phyloP scores from a whole-genome alignment of 805 yeast species.

The Teunomyces stri region DNA sequence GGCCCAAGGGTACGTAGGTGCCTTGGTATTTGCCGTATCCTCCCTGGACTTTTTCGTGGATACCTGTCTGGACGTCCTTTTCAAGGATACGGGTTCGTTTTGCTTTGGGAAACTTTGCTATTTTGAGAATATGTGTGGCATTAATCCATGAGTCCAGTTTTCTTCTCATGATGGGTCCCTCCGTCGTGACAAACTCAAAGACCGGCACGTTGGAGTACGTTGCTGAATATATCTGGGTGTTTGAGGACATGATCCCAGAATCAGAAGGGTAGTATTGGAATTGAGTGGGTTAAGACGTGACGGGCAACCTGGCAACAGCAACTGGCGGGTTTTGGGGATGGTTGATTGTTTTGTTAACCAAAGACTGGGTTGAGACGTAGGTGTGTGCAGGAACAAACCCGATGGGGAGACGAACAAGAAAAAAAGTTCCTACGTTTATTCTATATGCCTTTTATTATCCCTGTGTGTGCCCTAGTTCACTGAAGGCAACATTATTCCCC shows the following conservation, averaged over 20 bases:
- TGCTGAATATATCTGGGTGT: slow-evolving; percentile 55
- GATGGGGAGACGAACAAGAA: not conserved
- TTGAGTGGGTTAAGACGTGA: not conserved
- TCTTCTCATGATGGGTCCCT: slow-evolving; percentile 70
- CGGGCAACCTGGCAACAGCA: not conserved
- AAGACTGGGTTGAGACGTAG: not conserved
- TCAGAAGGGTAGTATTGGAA: not conserved
- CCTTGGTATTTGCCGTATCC: slow-evolving; percentile 70
- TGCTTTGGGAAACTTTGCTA: slow-evolving; percentile 66
- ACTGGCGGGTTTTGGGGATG: not conserved
- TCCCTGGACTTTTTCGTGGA: slow-evolving; percentile 69
- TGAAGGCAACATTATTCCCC: slow-evolving; percentile 14
- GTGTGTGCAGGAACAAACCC: slow-evolving; percentile 3
- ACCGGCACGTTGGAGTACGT: slow-evolving; percentile 75
- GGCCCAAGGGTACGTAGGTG: slow-evolving; percentile 42
- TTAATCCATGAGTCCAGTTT: slow-evolving; percentile 63
- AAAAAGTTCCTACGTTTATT: not conserved
- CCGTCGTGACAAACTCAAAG: slow-evolving; percentile 62
- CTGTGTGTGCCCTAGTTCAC: not conserved
- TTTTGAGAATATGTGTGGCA: slow-evolving; percentile 68
- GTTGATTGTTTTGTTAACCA: slow-evolving; percentile 1
- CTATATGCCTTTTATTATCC: not conserved
- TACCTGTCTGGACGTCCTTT: slow-evolving; percentile 60
- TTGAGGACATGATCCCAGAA: slow-evolving; percentile 1
- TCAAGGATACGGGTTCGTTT: slow-evolving; percentile 63